Percentiles rank a stretch among this genome's conserved stretches.
These are phyloP conservation scores for Trypanosoma platydactyli DNA, from an alignment of 208 protist species.

Conservation along the genomic window DNA sequence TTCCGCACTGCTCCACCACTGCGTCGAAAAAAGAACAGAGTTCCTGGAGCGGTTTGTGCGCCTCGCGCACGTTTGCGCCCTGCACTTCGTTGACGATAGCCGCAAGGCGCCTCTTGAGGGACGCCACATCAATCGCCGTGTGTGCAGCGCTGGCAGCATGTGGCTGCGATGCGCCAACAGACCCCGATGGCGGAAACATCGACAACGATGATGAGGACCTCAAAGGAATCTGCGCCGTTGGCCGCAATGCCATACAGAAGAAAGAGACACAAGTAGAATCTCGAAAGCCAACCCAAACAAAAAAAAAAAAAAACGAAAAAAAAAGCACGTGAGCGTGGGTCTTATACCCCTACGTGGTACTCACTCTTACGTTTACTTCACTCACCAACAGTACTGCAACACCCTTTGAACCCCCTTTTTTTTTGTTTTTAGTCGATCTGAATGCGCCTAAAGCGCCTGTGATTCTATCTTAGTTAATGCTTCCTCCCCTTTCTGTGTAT, in stretches of 20 bases:
- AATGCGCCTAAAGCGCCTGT: too few relatives aligned
- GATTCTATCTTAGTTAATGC: too few relatives aligned
- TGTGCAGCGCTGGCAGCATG: not conserved
- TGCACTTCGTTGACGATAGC: slow-evolving; percentile 34
- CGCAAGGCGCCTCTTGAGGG: slow-evolving; percentile 23
- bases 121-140: not conserved
- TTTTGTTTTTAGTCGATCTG: too few relatives aligned
- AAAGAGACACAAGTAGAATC: too few relatives aligned
- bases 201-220: not conserved
- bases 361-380: too few relatives aligned
- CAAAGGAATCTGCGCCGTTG: not conserved
- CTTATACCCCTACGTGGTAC: too few relatives aligned
- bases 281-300: too few relatives aligned
- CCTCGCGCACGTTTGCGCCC: slow-evolving; percentile 33
- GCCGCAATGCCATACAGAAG: not conserved
- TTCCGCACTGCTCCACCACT: slow-evolving; percentile 43
- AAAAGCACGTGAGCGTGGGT: too few relatives aligned
- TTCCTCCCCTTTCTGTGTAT: not conserved
- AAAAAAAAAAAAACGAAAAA: too few relatives aligned
- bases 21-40: slow-evolving; percentile 50
- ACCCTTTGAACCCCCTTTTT: too few relatives aligned
- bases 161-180: not conserved
- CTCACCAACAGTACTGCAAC: too few relatives aligned
- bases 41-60: slow-evolving; percentile 38
- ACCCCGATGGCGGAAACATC: not conserved